Conservation (phyloP, 345 rosid species). For the Corymbia maculata region DNA sequence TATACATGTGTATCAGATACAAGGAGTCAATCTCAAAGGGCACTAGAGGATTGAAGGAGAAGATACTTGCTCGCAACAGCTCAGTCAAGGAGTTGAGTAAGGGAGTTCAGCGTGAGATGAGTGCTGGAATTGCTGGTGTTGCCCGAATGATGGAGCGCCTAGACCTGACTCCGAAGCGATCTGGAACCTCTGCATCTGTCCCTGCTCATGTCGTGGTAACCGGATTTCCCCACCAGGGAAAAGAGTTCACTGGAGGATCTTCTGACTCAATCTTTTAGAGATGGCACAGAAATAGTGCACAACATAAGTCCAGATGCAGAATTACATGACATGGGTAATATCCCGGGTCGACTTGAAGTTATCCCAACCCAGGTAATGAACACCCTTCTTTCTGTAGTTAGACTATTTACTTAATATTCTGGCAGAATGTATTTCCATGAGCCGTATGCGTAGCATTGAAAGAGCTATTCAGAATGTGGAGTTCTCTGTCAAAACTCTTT, state of each 20-base stretch:
- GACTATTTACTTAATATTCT: background rate
- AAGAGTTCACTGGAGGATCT: constrained; percentile 33
- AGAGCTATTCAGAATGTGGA: background rate
- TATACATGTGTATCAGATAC: constrained; percentile 33
- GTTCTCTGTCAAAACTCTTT: background rate
- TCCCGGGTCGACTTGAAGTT: constrained; percentile 20
- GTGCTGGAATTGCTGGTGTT: constrained; percentile 77
- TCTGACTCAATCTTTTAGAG: background rate
- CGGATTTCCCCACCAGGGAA: constrained; percentile 40
- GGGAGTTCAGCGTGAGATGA: constrained; percentile 88
- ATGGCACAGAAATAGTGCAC: constrained; percentile 5
- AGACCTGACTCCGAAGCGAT: constrained; percentile 53
- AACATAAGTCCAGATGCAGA: constrained; percentile 8
- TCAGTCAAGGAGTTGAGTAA: constrained; percentile 83
- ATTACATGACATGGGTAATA: constrained; percentile 1
- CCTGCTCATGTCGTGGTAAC: constrained; percentile 18
- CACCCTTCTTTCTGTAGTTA: background rate
- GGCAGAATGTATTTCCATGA: background rate
- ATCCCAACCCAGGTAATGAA: constrained; percentile 17
- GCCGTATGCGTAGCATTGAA: background rate
- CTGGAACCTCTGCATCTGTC: constrained; percentile 24
- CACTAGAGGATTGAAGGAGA: constrained; percentile 75
- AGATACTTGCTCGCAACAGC: constrained; percentile 61
- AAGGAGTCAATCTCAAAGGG: constrained; percentile 80
- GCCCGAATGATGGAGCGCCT: constrained; percentile 68